Conservation (phyloP, 2,329 filamentous ascomycete genomes). For the Lithohypha guttulata region DNA sequence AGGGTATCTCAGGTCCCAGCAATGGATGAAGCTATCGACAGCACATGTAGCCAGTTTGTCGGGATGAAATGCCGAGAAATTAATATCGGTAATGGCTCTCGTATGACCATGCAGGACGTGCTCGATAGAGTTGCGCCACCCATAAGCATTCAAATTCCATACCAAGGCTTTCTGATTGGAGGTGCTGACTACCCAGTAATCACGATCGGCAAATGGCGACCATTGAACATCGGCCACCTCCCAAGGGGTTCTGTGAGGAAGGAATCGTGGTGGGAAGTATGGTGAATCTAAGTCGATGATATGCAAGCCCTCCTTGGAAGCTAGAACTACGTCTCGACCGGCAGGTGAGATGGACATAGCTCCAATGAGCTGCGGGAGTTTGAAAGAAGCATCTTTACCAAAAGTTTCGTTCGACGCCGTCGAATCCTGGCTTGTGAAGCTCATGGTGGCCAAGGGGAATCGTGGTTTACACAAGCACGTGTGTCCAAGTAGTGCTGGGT, state of each 20-base stretch:
- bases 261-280: constrained; percentile 72
- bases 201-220: constrained; percentile 81
- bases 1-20: constrained; percentile 74
- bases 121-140: constrained; percentile 69
- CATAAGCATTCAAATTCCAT: constrained; percentile 72
- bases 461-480: constrained; percentile 16
- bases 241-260: constrained; percentile 84
- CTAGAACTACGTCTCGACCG: constrained; percentile 79
- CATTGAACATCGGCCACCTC: constrained; percentile 92
- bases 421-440: constrained; percentile 33
- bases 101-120: constrained; percentile 77
- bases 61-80: constrained; percentile 86
- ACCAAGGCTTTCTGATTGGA: constrained; percentile 90
- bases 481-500: constrained; percentile 11
- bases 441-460: constrained; percentile 27
- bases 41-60: constrained; percentile 83
- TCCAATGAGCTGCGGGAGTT: constrained; percentile 68
- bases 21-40: constrained; percentile 85
- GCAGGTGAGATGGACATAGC: constrained; percentile 89
- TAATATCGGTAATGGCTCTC: constrained; percentile 88
- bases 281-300: constrained; percentile 88
- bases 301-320: constrained; percentile 76
- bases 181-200: constrained; percentile 89
- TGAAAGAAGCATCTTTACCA: constrained; percentile 71
- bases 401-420: constrained; percentile 82